These are phyloP conservation scores for Pseudopithomyces maydicus DNA, from an alignment of 2,329 filamentous ascomycete genomes.

Conservation along the genomic window DNA sequence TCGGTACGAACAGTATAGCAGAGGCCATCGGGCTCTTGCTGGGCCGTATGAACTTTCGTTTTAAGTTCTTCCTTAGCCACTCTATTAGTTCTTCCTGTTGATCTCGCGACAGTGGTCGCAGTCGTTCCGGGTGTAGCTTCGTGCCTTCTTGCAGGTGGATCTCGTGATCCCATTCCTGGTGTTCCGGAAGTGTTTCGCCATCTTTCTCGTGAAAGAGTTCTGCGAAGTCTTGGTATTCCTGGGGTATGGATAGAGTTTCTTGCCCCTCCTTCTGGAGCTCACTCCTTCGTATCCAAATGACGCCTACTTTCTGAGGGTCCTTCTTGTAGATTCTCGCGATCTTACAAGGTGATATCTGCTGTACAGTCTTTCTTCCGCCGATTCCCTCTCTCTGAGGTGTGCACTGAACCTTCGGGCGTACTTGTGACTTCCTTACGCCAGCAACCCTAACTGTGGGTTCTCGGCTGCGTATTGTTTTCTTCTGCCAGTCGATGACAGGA, in stretches of 20 bases:
- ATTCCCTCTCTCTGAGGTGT: too few species aligned
- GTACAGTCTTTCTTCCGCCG: too few species aligned
- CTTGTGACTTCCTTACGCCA: background rate
- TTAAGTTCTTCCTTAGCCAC: background rate
- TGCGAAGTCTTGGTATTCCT: background rate
- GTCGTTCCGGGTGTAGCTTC: background rate
- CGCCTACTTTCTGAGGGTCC: background rate
- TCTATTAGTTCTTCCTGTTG: background rate
- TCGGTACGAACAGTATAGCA: background rate
- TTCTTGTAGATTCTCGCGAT: background rate
- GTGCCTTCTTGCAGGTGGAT: background rate
- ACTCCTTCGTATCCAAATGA: background rate
- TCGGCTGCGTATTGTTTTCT: background rate
- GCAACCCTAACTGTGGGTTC: background rate
- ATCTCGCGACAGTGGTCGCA: background rate
- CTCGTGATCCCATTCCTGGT: background rate
- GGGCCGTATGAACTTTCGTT: background rate
- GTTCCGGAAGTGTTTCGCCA: background rate
- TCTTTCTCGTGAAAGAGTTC: background rate
- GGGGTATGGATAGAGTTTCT: background rate
- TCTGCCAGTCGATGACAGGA: background rate
- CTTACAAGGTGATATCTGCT: too few species aligned
- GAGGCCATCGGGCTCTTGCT: background rate
- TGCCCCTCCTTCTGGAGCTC: background rate
- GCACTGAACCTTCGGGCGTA: background rate